Conservation (phyloP, 1,284 basidiomycete genomes). For the Marasmius sp. region DNA sequence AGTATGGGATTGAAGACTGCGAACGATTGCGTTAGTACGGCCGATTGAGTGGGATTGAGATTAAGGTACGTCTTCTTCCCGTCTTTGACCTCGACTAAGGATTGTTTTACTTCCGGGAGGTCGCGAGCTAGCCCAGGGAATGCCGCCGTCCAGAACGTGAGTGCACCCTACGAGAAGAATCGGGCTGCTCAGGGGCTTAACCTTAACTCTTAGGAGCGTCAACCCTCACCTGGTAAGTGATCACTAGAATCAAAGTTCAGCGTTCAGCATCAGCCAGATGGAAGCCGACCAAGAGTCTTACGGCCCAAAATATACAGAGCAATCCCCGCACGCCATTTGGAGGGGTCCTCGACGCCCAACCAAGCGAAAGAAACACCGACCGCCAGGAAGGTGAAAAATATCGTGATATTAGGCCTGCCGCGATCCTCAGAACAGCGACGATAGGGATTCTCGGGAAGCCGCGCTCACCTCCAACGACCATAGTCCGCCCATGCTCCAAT, state of each 20-base stretch:
- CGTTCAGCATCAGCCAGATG: neutral
- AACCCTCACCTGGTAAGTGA: conserved; percentile 65
- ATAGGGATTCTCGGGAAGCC: neutral
- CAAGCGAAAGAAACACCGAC: conserved; percentile 75
- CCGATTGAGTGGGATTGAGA: neutral
- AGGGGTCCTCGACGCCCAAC: conserved; percentile 68
- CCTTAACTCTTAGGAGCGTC: neutral
- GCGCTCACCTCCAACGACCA: conserved; percentile 62
- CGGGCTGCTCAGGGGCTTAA: neutral
- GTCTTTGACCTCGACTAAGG: conserved; percentile 36
- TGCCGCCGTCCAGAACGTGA: conserved; percentile 85
- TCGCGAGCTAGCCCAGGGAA: conserved; percentile 78
- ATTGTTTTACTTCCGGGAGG: conserved; percentile 66
- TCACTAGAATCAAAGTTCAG: conserved; percentile 43
- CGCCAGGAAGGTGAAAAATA: conserved; percentile 69
- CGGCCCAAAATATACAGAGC: conserved; percentile 76
- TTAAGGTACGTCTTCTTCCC: conserved; percentile 45
- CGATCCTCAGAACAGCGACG: conserved; percentile 9
- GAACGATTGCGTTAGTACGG: neutral
- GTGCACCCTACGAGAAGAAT: conserved; percentile 46
- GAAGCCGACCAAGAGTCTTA: conserved; percentile 34
- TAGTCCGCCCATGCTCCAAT: conserved; percentile 82
- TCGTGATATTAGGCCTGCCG: conserved; percentile 73
- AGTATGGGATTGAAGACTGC: conserved; percentile 58
- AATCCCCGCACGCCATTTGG: conserved; percentile 68